phyloP scores from a whole-genome alignment of 306 rosid species.

The Leucaena leucocephala region DNA sequence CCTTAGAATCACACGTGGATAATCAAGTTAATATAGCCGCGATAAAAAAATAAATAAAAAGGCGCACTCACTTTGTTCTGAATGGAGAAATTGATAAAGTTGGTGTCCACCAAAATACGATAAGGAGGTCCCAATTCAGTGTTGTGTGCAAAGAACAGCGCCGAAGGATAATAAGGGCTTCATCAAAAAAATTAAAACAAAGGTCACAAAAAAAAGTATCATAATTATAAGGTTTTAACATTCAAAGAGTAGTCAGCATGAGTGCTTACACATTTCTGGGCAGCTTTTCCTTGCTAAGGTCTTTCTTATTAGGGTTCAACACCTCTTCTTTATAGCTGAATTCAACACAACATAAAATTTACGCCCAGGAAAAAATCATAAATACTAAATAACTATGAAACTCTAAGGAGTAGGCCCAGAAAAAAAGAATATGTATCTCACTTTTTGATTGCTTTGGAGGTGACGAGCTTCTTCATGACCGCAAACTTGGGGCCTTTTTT shows the following conservation, averaged over 20 bases:
- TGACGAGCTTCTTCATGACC: constrained; percentile 70
- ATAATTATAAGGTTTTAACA: not conserved
- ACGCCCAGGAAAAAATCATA: not conserved
- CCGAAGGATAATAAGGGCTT: constrained; percentile 76
- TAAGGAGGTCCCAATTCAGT: constrained; percentile 89
- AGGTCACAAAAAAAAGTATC: not conserved
- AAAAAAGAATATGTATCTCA: not conserved
- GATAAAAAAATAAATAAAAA: not conserved
- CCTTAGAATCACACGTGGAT: not conserved
- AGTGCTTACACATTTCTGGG: constrained; percentile 77
- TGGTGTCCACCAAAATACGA: constrained; percentile 83
- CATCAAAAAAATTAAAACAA: constrained; percentile 32
- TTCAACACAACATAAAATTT: not conserved
- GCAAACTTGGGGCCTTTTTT: constrained; percentile 87
- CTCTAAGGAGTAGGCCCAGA: not conserved
- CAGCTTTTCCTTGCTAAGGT: constrained; percentile 55
- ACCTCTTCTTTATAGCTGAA: constrained; percentile 83
- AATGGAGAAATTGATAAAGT: constrained; percentile 92
- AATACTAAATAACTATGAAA: not conserved
- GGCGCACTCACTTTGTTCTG: constrained; percentile 77
- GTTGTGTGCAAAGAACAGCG: constrained; percentile 86
- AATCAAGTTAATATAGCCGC: not conserved
- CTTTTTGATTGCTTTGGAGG: constrained; percentile 80
- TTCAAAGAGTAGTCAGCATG: not conserved
- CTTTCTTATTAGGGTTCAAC: constrained; percentile 76